Evolutionary conservation across 306 rosid genomes (phyloP), one percentile per base, ranked within the genome.

Genomic region (Quercus berberidifolia): DNA sequence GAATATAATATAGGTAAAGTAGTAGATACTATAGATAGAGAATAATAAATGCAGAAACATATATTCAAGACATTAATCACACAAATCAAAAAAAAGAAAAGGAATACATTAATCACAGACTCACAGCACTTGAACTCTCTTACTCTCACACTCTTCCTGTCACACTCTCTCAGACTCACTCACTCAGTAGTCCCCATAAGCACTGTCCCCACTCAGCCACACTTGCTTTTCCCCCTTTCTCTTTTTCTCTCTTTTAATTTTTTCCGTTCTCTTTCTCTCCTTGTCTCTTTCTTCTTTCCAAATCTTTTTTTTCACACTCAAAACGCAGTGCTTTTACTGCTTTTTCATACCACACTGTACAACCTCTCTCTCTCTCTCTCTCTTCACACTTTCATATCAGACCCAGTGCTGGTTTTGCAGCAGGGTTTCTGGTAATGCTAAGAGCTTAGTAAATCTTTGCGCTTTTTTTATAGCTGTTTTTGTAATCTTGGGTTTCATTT

Each of bases 381-480:
- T 38, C 46, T 7, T 6, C 75, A 71, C 33, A 49, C 17, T 49
- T 63, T 49, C 82, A 2, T 54, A 33, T 33, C 78, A 21, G 25
- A 35, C 62, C 58, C 35, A 62, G 58, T 55, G 51, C 77, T 78
- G 59, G 60, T 69, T 20, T 74, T 83, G 89, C 77, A 63, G 74
- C 86, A 84, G 95, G 89, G 89, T 80, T 88, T 77, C 55, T 56
- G 28, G 79, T 88, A 83, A 88, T 88, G 89, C 79, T 69, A 64
- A 57, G 41, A 62, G 85, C 80, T 83, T 71, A 1, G 0, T 12
- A 38, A 84, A 74, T 64, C 85, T 41, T 58, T 68, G 77, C 65
- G 4, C 41, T 65, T 52, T 41, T 41, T 18, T 38, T 33, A 33
- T 33, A 49, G 74, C 80, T 75, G 55, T 54, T 20, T 6, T 41